Base-by-base conservation (phyloP, 2,329 filamentous ascomycete species). In the Neospermospora avenae region DNA sequence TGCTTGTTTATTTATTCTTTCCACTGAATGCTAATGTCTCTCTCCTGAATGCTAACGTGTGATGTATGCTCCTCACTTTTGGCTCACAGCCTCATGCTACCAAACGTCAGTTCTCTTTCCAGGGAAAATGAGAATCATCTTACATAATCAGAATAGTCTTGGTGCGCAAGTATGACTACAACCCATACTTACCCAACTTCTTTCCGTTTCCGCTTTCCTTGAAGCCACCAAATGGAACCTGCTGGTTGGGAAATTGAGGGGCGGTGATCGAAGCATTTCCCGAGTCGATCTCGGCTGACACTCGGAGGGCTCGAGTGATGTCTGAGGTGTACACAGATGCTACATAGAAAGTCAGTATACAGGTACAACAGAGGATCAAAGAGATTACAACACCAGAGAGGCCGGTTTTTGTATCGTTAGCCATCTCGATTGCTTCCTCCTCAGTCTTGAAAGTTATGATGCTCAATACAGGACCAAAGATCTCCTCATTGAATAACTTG, bases 141-240 rank as follows among this genome's bases (percentile, higher is more conserved):
- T 51, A 64, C 63, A 71, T 70, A 70, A 86, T 82, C 25, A 77
- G 75, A 10, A 88, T 83, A 1, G 81, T 82, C 80, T 88, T 89
- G 71, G 77, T 82, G 72, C 88, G 80, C 16, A 83, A 84, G 73
- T 88, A 89, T 75, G 85, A 84, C 41, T 77, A 76, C 51, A 89
- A 73, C 0, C 84, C 86, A 46, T 81, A 81, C 76, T 87, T 84
- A 62, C 86, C 86, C 4, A 88, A 77, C 74, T 93, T 90, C 56
- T 87, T 85, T 24, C 89, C 89, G 56, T 90, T 88, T 58, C 90
- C 89, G 46, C 78, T 83, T 75, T 90, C 82, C 75, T 91, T 92
- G 78, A 81, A 89, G 0, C 90, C 90, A 46, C 87, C 86, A 67
- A 91, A 91, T 3, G 68, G 73, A 45, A 86, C 69, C 67, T 84